Percentiles rank a stretch among this genome's conserved stretches.
phyloP scores from a whole-genome alignment of 345 rosid species.

The Corchorus capsularis region DNA sequence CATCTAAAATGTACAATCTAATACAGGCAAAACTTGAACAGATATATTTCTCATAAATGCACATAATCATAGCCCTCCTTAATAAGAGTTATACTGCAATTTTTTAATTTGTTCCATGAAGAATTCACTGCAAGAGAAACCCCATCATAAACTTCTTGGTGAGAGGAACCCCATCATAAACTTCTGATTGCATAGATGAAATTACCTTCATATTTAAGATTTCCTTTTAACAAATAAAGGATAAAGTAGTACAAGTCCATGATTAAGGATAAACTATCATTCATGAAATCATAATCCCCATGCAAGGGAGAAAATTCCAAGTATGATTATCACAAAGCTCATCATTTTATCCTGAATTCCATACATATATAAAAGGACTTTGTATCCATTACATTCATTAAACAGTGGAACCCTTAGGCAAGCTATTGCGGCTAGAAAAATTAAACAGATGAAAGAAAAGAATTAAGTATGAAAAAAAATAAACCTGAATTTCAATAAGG shows the following conservation, averaged over 20 bases:
- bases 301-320: not conserved
- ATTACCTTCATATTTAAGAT: not conserved
- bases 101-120: not conserved
- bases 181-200: not conserved
- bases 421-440: not conserved
- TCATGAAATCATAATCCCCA: not conserved
- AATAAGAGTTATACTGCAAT: not conserved
- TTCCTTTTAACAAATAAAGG: not conserved
- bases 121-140: not conserved
- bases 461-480: not conserved
- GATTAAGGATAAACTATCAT: not conserved
- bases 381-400: not conserved
- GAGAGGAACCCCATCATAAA: not conserved
- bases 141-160: no score
- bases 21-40: not conserved
- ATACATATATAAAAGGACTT: not conserved
- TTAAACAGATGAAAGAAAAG: not conserved
- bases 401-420: not conserved
- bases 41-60: not conserved
- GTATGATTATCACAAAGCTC: not conserved
- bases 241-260: not conserved
- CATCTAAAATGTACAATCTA: not conserved
- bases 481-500: slow-evolving; percentile 89
- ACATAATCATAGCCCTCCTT: not conserved
- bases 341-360: not conserved